Conservation (phyloP, 2,329 filamentous ascomycete genomes). For the Claviceps fusiformis region DNA sequence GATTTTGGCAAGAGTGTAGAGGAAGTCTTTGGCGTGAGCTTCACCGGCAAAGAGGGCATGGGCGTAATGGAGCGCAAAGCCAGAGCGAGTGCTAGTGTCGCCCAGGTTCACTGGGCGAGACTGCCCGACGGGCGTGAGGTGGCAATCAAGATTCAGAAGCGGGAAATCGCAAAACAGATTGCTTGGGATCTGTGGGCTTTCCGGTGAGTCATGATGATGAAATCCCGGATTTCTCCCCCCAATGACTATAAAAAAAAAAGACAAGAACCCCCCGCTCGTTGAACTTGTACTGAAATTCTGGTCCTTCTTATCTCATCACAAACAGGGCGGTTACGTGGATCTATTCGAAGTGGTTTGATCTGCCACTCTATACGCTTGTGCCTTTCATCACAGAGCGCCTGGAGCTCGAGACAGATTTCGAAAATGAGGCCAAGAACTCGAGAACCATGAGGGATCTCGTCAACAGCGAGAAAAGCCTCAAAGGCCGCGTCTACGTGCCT, state of each 20-base stretch:
- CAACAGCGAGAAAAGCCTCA: conserved; percentile 58
- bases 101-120: conserved; percentile 91
- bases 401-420: conserved; percentile 85
- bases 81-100: conserved; percentile 75
- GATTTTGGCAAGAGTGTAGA: conserved; percentile 81
- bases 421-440: conserved; percentile 80
- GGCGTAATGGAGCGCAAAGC: conserved; percentile 48
- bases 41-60: conserved; percentile 55
- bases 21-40: conserved; percentile 86
- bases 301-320: neutral
- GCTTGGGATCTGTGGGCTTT: conserved; percentile 95
- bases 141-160: conserved; percentile 92
- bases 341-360: conserved; percentile 78
- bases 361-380: conserved; percentile 83
- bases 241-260: too few species aligned
- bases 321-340: conserved; percentile 63
- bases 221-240: too few species aligned
- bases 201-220: conserved; percentile 39
- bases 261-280: too few species aligned
- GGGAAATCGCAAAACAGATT: conserved; percentile 82
- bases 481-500: conserved; percentile 76
- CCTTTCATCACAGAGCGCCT: conserved; percentile 91
- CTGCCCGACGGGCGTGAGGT: conserved; percentile 79
- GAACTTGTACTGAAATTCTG: neutral
- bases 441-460: conserved; percentile 72